phyloP scores from a whole-genome alignment of 768 basidiomycete species.

The Serendipita indica region DNA sequence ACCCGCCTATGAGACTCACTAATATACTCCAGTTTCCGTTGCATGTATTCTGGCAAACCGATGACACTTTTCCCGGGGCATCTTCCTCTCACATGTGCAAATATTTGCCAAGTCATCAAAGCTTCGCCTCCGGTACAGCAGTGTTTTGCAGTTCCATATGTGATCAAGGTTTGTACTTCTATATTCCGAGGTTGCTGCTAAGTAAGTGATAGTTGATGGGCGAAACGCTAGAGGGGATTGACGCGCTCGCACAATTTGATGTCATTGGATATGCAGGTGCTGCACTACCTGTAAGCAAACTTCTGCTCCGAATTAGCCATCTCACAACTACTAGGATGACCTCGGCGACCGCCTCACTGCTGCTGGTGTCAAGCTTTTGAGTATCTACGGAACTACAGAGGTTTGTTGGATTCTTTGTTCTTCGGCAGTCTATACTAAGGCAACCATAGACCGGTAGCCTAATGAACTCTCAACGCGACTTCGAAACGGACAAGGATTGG shows the following conservation, averaged over 20 bases:
- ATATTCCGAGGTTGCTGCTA: not conserved
- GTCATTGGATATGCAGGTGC: slow-evolving; percentile 39
- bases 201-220: slow-evolving; percentile 32
- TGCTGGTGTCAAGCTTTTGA: slow-evolving; percentile 35
- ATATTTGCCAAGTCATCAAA: too few species aligned
- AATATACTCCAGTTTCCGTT: too few species aligned
- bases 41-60: too few species aligned
- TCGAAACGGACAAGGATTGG: too few species aligned
- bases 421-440: too few species aligned
- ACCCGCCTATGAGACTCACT: too few species aligned
- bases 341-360: slow-evolving; percentile 36
- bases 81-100: too few species aligned
- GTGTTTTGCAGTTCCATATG: too few species aligned
- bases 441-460: too few species aligned
- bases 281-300: slow-evolving; percentile 27
- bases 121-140: too few species aligned
- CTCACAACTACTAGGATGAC: slow-evolving; percentile 25
- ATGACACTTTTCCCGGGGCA: too few species aligned
- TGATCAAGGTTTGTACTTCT: not conserved
- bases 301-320: not conserved
- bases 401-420: slow-evolving; percentile 14
- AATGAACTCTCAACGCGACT: too few species aligned
- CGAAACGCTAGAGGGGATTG: slow-evolving; percentile 33
- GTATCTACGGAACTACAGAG: slow-evolving; percentile 35
- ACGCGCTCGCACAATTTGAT: slow-evolving; percentile 30